phyloP scores from a whole-genome alignment of 257 asterid species.

The Solanum rostratum region DNA sequence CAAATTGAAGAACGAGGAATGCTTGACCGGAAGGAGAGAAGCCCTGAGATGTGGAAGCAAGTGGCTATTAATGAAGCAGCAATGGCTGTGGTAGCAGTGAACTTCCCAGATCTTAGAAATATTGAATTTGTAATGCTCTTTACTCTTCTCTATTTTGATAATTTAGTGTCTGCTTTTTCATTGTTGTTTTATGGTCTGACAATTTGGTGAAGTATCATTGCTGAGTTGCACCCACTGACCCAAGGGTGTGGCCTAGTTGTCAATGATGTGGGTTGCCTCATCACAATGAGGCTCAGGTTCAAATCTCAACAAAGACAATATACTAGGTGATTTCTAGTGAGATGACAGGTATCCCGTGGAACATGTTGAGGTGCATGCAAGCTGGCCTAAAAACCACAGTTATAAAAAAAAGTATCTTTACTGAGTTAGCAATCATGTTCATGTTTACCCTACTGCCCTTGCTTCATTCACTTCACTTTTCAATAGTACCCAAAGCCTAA shows the following conservation, averaged over 20 bases:
- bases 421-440: background rate
- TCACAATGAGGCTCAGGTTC: no score
- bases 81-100: conserved; percentile 79
- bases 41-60: conserved; percentile 87
- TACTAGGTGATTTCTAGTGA: no score
- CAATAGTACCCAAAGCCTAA: background rate
- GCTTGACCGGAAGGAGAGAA: conserved; percentile 86
- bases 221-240: background rate
- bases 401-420: no score
- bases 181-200: background rate
- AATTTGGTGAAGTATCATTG: background rate
- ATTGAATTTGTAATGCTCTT: conserved; percentile 68
- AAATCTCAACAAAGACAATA: no score
- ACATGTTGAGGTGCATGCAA: no score
- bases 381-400: no score
- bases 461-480: background rate
- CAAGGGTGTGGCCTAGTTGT: no score
- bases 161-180: background rate
- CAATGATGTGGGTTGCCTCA: no score
- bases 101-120: conserved; percentile 81
- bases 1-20: conserved; percentile 94
- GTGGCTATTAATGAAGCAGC: conserved; percentile 92
- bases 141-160: background rate
- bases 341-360: no score
- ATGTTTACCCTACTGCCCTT: background rate